Conservation (phyloP, 345 rosid genomes). For the Populus simonii region DNA sequence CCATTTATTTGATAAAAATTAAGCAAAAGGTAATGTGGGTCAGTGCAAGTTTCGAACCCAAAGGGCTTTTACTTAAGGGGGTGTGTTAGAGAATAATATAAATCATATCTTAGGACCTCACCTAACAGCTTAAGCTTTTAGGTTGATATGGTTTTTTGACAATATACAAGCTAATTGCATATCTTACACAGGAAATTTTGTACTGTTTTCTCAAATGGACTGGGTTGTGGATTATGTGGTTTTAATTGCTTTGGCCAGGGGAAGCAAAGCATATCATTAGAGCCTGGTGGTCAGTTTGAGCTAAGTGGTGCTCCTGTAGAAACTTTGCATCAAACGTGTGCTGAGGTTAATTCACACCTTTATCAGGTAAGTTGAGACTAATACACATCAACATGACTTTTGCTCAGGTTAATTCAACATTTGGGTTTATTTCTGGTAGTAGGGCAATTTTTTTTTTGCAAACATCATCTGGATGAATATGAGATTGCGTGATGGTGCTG, state of each 20-base stretch:
- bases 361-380: slow-evolving; percentile 60
- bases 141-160: no score
- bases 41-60: no score
- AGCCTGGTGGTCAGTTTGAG: slow-evolving; percentile 99
- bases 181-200: neutral
- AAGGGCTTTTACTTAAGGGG: no score
- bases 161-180: neutral
- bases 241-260: slow-evolving; percentile 51
- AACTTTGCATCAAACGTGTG: slow-evolving; percentile 98
- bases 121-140: no score
- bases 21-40: no score
- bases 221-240: neutral
- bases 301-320: slow-evolving; percentile 99
- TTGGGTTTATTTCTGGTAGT: neutral
- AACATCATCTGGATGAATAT: neutral
- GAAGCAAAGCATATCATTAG: slow-evolving; percentile 95
- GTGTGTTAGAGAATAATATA: no score
- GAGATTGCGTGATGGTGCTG: neutral
- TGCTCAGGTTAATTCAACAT: neutral
- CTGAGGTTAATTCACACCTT: slow-evolving; percentile 98
- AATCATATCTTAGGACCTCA: no score
- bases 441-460: neutral
- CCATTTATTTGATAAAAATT: no score
- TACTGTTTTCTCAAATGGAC: neutral
- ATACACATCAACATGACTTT: neutral